Percentiles rank a stretch among this genome's conserved stretches.
phyloP scores from a whole-genome alignment of 345 rosid genomes.

The Linum tenue region DNA sequence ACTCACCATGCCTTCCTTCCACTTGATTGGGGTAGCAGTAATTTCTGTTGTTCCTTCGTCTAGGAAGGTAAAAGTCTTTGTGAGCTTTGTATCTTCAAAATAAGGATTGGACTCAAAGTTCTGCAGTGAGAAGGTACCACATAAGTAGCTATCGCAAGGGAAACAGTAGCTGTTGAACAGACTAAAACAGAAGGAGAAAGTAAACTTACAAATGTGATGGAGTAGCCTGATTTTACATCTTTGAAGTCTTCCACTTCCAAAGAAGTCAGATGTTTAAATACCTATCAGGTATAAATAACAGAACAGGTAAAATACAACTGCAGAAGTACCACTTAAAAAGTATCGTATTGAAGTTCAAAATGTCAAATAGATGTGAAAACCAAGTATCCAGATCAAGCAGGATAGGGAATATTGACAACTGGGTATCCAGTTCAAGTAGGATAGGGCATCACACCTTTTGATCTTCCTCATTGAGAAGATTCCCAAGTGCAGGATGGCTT shows the following conservation, averaged over 20 bases:
- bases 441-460: constrained; percentile 13
- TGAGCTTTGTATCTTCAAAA: constrained; percentile 21
- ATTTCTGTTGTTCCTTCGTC: constrained; percentile 18
- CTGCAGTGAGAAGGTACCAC: constrained; percentile 1
- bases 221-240: constrained; percentile 21
- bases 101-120: constrained; percentile 18
- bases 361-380: neutral
- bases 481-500: constrained; percentile 19
- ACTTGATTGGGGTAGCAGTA: constrained; percentile 16
- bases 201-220: constrained; percentile 17
- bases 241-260: constrained; percentile 23
- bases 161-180: neutral
- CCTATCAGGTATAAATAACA: constrained; percentile 2
- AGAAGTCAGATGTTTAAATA: constrained; percentile 19
- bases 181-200: neutral
- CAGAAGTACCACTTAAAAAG: too few species aligned
- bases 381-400: neutral
- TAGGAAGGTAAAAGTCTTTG: constrained; percentile 16
- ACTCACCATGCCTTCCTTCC: constrained; percentile 24
- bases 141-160: neutral
- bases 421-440: neutral
- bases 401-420: neutral
- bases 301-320: neutral
- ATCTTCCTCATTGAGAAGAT: constrained; percentile 18
- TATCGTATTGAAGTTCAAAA: too few species aligned